Conservation (phyloP, 108 stramenopile species). For the Nannochloropsis salina region DNA sequence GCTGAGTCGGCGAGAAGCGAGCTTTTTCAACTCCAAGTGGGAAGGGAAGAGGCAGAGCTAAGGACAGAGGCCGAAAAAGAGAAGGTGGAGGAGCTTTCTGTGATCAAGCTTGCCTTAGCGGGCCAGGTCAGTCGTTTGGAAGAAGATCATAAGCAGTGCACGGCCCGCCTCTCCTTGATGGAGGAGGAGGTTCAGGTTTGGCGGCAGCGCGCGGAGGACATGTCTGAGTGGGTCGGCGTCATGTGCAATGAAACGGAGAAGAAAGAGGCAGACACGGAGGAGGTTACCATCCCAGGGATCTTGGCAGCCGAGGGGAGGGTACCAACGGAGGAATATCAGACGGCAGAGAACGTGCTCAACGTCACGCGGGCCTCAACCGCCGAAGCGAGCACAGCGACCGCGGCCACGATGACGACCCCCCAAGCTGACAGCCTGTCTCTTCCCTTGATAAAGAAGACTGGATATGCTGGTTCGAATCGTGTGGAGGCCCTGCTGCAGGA, state of each 20-base stretch:
- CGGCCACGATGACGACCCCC: background rate
- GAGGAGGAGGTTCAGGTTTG: background rate
- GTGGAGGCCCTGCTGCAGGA: background rate
- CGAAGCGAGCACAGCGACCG: background rate
- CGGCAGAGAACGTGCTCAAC: background rate
- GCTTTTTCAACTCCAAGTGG: background rate
- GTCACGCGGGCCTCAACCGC: background rate
- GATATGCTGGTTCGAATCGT: background rate
- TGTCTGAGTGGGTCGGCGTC: background rate
- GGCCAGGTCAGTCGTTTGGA: background rate
- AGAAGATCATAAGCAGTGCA: background rate
- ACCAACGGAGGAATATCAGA: background rate
- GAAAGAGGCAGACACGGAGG: background rate
- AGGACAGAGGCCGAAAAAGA: background rate
- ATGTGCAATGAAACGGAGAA: background rate
- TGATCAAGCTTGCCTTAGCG: background rate
- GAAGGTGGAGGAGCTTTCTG: background rate
- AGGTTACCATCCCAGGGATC: background rate
- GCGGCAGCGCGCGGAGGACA: background rate
- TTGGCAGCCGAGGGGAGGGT: background rate
- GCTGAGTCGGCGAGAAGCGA: background rate
- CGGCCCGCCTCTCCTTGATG: background rate
- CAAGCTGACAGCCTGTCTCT: background rate
- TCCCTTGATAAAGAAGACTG: background rate
- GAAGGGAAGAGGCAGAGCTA: background rate